Evolutionary conservation across 169 alveolate genomes (phyloP).

Genomic region (Plasmodium gallinaceum): DNA sequence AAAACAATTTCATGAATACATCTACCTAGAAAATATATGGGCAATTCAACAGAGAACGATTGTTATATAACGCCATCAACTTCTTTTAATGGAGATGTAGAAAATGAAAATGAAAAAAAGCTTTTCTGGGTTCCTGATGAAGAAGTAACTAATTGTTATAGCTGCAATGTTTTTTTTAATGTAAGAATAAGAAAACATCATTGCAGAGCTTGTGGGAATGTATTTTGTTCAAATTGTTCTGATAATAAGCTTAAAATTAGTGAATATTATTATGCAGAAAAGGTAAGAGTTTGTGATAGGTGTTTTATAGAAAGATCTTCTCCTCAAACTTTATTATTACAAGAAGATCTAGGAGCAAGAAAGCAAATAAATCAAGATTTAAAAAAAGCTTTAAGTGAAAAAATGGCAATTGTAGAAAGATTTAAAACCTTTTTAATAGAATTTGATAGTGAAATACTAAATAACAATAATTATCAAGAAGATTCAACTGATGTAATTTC

Average conservation of each 20-base stretch:
- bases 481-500: constrained; percentile 38
- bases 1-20: no score
- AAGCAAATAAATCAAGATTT: constrained; percentile 84
- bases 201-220: constrained; percentile 78
- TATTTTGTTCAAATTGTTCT: constrained; percentile 75
- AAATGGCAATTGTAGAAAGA: constrained; percentile 83
- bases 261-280: constrained; percentile 72
- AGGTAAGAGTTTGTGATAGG: constrained; percentile 79
- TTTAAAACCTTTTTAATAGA: constrained; percentile 81
- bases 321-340: constrained; percentile 83
- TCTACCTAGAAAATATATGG: constrained; percentile 32
- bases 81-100: constrained; percentile 45
- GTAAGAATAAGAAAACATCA: constrained; percentile 75
- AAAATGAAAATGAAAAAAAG: constrained; percentile 53
- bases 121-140: constrained; percentile 76
- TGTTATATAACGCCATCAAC: constrained; percentile 26
- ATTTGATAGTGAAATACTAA: constrained; percentile 77
- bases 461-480: constrained; percentile 29
- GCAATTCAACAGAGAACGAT: constrained; percentile 28
- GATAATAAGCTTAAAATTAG: constrained; percentile 58
- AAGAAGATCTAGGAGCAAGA: constrained; percentile 86
- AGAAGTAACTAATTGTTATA: constrained; percentile 67
- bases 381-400: constrained; percentile 82
- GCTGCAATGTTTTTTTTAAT: constrained; percentile 65
- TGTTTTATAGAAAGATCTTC: constrained; percentile 83